Evolutionary conservation across 345 rosid genomes (phyloP), one percentile per base, ranked within the genome.

Genomic region (Citrus maxima): DNA sequence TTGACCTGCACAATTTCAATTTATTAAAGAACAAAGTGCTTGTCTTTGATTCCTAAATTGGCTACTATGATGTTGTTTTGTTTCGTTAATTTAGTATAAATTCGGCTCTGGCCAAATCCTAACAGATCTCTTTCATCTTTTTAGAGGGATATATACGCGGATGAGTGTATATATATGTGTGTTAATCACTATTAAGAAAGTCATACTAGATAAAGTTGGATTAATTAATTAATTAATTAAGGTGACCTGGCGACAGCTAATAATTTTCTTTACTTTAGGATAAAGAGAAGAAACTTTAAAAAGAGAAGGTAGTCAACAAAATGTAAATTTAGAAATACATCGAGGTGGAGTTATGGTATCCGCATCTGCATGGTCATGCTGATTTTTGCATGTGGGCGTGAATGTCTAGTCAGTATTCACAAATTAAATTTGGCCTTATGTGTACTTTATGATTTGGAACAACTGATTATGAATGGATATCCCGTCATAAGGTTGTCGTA

Each of bases 21-120:
- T 75, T 73, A 13, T 58, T 3, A 69, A 32, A 63, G 19, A 56
- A 73, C 69, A 61, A 74, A 21, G n/a, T 67, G 65, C 67, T 58
- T 38, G 73, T 60, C 70, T 28, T 69, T 16, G 25, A 59, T 38
- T 77, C 32, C 70, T 10, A 64, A 28, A 46, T 42, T 61, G 32
- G 18, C 32, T 40, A 10, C 10, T 40, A 40, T 2, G 46, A 10
- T 40, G 46, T 10, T 2, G 3, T 40, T 40, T 40, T 34, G 27
- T 63, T 74, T 55, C 59, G 42, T 65, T 37, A 5, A 25, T 67
- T 56, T 70, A 32, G 9, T 34, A 40, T 42, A 12, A 10, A 32
- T 64, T 79, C 59, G 55, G 67, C 66, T 69, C 67, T 4, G 22
- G 19, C 46, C 63, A 37, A 27, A 73, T 63, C 68, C 67, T 60